A percentile compares a stretch with the other conserved stretches of the same genome.
These are phyloP conservation scores for Xylaria sp. DNA, from an alignment of 2,329 filamentous ascomycete genomes.

Conservation along the genomic window DNA sequence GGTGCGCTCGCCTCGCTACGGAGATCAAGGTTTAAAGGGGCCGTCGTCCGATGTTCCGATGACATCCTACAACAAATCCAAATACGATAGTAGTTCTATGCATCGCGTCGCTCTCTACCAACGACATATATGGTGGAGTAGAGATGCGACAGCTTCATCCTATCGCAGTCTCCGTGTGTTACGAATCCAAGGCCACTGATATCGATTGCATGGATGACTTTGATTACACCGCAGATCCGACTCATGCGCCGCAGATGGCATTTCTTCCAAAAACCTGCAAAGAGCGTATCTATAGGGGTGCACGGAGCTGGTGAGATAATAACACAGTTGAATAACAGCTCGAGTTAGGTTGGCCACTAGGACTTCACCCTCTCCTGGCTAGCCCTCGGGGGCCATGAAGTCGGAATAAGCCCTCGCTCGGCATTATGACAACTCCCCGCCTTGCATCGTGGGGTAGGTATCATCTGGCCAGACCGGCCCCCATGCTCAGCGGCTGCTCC, in stretches of 20 bases:
- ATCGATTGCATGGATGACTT: constrained; percentile 29
- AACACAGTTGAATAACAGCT: constrained; percentile 27
- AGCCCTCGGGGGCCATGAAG: constrained; percentile 28
- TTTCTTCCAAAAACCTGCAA: constrained; percentile 22
- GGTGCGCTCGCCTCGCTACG: not conserved
- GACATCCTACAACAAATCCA: not conserved
- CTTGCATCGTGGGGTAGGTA: not conserved
- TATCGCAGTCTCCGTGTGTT: not conserved
- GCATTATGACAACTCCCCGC: constrained; percentile 4
- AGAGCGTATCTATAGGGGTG: constrained; percentile 22
- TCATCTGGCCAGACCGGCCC: not conserved
- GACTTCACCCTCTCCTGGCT: constrained; percentile 23
- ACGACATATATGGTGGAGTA: not conserved
- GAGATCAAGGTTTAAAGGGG: not conserved
- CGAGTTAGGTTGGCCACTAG: not conserved
- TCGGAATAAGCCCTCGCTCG: constrained; percentile 16
- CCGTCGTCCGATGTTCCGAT: not conserved
- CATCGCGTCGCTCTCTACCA: not conserved
- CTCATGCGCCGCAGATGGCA: constrained; percentile 26
- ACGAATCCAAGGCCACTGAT: not conserved
- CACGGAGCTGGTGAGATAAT: not conserved
- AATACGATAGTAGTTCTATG: not conserved
- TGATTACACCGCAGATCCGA: constrained; percentile 17
- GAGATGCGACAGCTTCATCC: not conserved
- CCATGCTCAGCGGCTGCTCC: not conserved